These are phyloP conservation scores for Xylaria intraflava DNA, from an alignment of 495 filamentous ascomycete genomes.

Conservation along the genomic window DNA sequence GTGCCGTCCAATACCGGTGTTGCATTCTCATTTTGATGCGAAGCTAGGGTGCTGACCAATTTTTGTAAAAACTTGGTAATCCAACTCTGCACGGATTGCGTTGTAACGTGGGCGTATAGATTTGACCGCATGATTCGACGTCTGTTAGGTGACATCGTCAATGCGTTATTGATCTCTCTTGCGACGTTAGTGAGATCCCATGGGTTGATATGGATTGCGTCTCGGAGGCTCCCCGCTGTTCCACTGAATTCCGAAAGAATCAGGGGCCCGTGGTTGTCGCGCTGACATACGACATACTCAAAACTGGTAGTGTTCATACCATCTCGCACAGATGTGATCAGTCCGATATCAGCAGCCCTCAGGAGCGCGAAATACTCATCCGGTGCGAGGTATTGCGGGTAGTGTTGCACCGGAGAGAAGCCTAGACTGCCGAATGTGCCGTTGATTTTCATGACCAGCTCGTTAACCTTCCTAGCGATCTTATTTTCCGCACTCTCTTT, in stretches of 20 bases:
- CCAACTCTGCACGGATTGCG: slow-evolving; percentile 78
- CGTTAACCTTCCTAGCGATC: slow-evolving; percentile 75
- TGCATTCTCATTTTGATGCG: slow-evolving; percentile 62
- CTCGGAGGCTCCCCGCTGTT: slow-evolving; percentile 75
- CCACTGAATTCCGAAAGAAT: slow-evolving; percentile 95
- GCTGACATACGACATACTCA: slow-evolving; percentile 89
- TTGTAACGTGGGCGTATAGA: slow-evolving; percentile 77
- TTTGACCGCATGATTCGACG: slow-evolving; percentile 52
- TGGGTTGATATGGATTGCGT: slow-evolving; percentile 90
- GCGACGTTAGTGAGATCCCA: slow-evolving; percentile 83
- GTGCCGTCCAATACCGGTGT: slow-evolving; percentile 75
- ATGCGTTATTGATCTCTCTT: slow-evolving; percentile 66
- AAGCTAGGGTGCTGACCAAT: slow-evolving; percentile 70
- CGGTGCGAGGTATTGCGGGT: slow-evolving; percentile 78
- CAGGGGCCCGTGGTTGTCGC: slow-evolving; percentile 71
- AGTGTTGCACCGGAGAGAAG: slow-evolving; percentile 84
- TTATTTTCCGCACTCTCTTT: slow-evolving; percentile 64
- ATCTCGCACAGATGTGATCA: slow-evolving; percentile 88
- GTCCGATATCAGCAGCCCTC: slow-evolving; percentile 75
- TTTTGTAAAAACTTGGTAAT: slow-evolving; percentile 67
- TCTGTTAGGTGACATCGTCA: slow-evolving; percentile 61
- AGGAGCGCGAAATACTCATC: slow-evolving; percentile 90
- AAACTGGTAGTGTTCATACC: slow-evolving; percentile 96
- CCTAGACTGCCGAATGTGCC: slow-evolving; percentile 78
- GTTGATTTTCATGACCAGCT: slow-evolving; percentile 83